These are phyloP conservation scores for Ceratocystis huliohia DNA, from an alignment of 2,329 filamentous ascomycete species.

Conservation along the genomic window DNA sequence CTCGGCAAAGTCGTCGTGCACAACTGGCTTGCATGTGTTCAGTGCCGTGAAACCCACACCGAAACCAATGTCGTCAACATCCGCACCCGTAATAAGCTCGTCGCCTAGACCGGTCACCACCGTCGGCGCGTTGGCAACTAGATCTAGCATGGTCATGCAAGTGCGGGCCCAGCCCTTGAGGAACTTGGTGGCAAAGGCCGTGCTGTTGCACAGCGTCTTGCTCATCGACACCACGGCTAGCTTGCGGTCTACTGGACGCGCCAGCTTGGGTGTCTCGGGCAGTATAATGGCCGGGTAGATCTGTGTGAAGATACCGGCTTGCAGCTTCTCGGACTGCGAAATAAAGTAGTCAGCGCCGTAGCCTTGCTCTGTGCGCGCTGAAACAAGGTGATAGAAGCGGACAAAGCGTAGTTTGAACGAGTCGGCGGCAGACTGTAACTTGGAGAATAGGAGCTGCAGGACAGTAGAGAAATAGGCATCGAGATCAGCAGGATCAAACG, in stretches of 20 bases:
- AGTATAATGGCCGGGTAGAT: slow-evolving; percentile 82
- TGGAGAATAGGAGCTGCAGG: slow-evolving; percentile 67
- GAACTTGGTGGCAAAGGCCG: slow-evolving; percentile 69
- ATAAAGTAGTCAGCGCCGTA: slow-evolving; percentile 90
- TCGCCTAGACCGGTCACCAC: slow-evolving; percentile 53
- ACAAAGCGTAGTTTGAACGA: slow-evolving; percentile 77
- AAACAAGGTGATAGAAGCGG: slow-evolving; percentile 87
- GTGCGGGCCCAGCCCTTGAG: slow-evolving; percentile 85
- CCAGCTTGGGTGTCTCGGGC: slow-evolving; percentile 76
- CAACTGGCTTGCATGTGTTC: slow-evolving; percentile 69
- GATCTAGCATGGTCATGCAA: slow-evolving; percentile 74
- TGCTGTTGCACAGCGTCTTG: slow-evolving; percentile 77
- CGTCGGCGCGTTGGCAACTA: slow-evolving; percentile 74
- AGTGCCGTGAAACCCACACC: slow-evolving; percentile 88
- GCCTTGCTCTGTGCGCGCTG: slow-evolving; percentile 63
- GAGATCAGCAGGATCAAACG: slow-evolving; percentile 55
- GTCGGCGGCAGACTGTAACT: slow-evolving; percentile 57
- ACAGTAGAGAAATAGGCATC: slow-evolving; percentile 70
- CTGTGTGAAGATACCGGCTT: slow-evolving; percentile 65
- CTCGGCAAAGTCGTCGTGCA: slow-evolving; percentile 74
- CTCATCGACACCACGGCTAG: slow-evolving; percentile 85
- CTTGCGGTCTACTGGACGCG: slow-evolving; percentile 81
- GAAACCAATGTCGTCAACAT: slow-evolving; percentile 90
- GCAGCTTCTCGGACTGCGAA: slow-evolving; percentile 66
- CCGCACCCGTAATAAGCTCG: slow-evolving; percentile 70